Base-by-base conservation (phyloP, 306 rosid genomes). In the Ceratonia siliqua region DNA sequence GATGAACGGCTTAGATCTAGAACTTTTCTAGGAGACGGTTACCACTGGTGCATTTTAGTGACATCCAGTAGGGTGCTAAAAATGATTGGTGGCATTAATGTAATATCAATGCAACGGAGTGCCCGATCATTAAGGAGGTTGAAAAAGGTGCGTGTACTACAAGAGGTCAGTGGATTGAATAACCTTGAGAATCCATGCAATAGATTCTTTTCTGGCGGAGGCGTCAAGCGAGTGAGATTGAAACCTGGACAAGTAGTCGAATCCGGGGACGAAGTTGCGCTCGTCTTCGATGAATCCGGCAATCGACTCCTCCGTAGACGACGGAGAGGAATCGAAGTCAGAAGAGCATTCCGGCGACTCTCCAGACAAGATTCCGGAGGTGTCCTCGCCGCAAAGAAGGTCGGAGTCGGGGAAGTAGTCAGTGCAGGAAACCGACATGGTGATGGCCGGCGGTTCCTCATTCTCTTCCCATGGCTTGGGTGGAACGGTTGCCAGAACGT, bases 181-280 rank as follows among this genome's bases (percentile, higher is more conserved):
- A 58, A 79, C 97, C 97, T 90, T 92, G 74, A 92, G 94, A 88
- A 90, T 90, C 97, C 97, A 92, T 82, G 92, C 90, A 84, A 92
- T 87, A 12, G 96, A 88, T 48, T 88, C 84, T 25, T 83, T 85
- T 78, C 97, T 82, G 39, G 89, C 92, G 77, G 87, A 71, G 54
- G 87, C 86, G 64, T 90, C 94, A 46, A 86, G 91, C 24, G 89
- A 80, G 25, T 54, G 85, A 77, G 91, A 89, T 39, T 84, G 82
- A 53, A 88, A 88, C 30, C 90, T 79, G 1, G 89, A 78, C 25
- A 58, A 74, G 77, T 88, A 89, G 21, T 92, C 93, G 78, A 80
- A 75, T 15, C 93, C 92, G 1, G 94, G 97, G 30, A 90, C 89
- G 76, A 88, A 90, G 81, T 82, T 82, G 25, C 86, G 75, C 83